Evolutionary conservation across 2,329 filamentous ascomycete genomes (phyloP), one percentile per base, ranked within the genome.

Genomic region (Didymella pinodella): DNA sequence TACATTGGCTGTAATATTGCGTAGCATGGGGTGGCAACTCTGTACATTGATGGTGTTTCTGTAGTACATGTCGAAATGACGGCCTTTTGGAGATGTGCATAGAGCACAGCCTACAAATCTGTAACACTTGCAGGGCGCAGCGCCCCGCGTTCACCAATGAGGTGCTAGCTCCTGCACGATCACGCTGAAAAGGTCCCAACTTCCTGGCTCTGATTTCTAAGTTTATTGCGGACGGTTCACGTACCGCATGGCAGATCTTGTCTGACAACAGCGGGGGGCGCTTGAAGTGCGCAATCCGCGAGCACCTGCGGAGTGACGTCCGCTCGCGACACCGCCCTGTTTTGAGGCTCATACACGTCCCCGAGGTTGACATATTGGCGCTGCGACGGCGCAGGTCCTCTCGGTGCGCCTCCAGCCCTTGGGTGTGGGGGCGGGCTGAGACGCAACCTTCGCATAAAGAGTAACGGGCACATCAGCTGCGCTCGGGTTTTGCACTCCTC

Each of bases 381-480:
- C 29, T 32, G 45, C 16, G 36, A 36, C 32, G 32, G 32, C 32
- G 32, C 32, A 36, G 32, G 32, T 36, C 32, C 38, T 20, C n/a
- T 14, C 28, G 36, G 43, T 49, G 55, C 44, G 41, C 44, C 44
- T 36, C 14, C 36, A 45, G 36, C 44, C 41, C 36, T 52, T 18
- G 25, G 44, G 44, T 57, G 48, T 53, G 45, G 56, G 47, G 32
- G 46, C 49, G 49, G 26, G 56, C 47, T 54, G 50, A 54, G 46
- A 47, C 47, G 26, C 40, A 36, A 38, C 41, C 38, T 47, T 18
- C 46, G 47, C 56, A 54, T 59, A 51, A 54, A 54, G 32, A 29
- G 45, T 18, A 36, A 20, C 10, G 3, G 31, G 41, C 25, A 53
- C 38, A 48, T 34, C 36, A 45, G 18, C 49, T 49, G 44, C 49